Conservation (phyloP, 2,329 filamentous ascomycete genomes). For the Fonsecaea pedrosoi region DNA sequence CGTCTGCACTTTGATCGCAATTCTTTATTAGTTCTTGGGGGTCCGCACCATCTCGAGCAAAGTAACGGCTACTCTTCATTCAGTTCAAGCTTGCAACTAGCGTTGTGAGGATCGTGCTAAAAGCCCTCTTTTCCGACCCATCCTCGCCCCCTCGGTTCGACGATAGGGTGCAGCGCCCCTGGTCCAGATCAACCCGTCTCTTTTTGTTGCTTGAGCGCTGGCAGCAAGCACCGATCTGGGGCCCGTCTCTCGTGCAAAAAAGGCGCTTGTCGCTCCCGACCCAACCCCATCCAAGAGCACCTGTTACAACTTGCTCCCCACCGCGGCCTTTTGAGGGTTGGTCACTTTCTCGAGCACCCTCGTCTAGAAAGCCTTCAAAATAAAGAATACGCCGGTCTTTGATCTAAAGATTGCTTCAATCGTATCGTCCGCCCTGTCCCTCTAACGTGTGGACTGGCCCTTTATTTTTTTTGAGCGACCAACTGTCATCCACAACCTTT, state of each 20-base stretch:
- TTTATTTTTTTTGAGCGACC: conserved; percentile 31
- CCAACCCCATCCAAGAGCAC: conserved; percentile 24
- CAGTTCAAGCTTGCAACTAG: conserved; percentile 35
- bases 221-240: conserved; percentile 35
- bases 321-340: conserved; percentile 31
- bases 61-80: conserved; percentile 31
- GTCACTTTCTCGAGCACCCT: conserved; percentile 28
- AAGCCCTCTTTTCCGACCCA: conserved; percentile 30
- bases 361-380: conserved; percentile 37
- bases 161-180: conserved; percentile 30
- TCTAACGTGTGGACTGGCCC: conserved; percentile 34
- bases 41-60: conserved; percentile 34
- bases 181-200: conserved; percentile 33
- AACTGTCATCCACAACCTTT: conserved; percentile 36
- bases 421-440: conserved; percentile 36
- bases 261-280: conserved; percentile 34
- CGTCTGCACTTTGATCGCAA: conserved; percentile 20
- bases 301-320: conserved; percentile 33
- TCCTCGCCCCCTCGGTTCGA: conserved; percentile 33
- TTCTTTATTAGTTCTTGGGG: conserved; percentile 33
- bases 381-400: conserved; percentile 39
- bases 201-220: conserved; percentile 26
- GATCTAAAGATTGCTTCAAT: conserved; percentile 40
- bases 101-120: conserved; percentile 31
- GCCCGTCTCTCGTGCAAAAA: conserved; percentile 32